A percentile compares a stretch with the other conserved stretches of the same genome.
Conservation (phyloP, 2,329 filamentous ascomycete species). For the Emericellopsis cladophorae region DNA sequence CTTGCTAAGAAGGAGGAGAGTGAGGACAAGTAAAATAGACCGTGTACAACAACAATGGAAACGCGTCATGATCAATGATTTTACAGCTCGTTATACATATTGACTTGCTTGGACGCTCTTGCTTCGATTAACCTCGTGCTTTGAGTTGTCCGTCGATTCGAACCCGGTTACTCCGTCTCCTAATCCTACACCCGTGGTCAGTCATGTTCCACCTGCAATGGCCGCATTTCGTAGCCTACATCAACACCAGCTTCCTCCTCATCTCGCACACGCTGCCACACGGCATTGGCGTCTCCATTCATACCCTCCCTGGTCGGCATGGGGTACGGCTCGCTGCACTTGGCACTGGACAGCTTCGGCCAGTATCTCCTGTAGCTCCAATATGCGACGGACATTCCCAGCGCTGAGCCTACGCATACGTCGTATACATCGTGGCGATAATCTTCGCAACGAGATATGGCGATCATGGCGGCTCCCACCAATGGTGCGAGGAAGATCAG, state of each 20-base stretch:
- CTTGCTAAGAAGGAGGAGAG: slow-evolving; percentile 74
- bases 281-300: slow-evolving; percentile 6
- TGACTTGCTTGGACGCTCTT: background rate
- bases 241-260: slow-evolving; percentile 29
- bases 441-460: slow-evolving; percentile 56
- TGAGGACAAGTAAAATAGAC: slow-evolving; percentile 43
- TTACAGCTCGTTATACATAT: background rate
- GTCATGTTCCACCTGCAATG: background rate
- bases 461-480: slow-evolving; percentile 52
- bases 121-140: background rate
- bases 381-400: slow-evolving; percentile 48
- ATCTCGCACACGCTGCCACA: slow-evolving; percentile 35
- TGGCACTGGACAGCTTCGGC: slow-evolving; percentile 36
- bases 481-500: slow-evolving; percentile 46
- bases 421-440: slow-evolving; percentile 63
- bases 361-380: slow-evolving; percentile 57
- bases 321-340: slow-evolving; percentile 46
- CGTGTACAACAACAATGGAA: slow-evolving; percentile 2
- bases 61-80: background rate
- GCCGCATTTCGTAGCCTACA: slow-evolving; percentile 15
- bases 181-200: slow-evolving; percentile 1
- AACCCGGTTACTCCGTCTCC: background rate
- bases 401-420: slow-evolving; percentile 45
- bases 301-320: slow-evolving; percentile 22
- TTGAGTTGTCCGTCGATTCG: too few species aligned